Evolutionary conservation across 345 rosid species (phyloP).

Genomic region (Cardamine resedifolia): DNA sequence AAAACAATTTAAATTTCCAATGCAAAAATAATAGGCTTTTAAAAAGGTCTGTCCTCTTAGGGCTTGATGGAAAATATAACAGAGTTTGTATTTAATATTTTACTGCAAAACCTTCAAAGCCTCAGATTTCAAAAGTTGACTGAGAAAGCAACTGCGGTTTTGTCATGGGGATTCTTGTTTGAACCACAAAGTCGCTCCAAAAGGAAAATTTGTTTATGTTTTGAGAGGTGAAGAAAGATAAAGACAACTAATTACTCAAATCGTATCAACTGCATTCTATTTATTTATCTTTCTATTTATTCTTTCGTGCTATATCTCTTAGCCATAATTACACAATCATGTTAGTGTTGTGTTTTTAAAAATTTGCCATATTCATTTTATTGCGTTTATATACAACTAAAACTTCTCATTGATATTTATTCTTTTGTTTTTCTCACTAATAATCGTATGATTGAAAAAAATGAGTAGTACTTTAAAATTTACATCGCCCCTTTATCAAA

Average conservation of each 20-base stretch:
- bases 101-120: constrained; percentile 17
- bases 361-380: neutral
- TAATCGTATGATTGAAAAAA: neutral
- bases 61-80: constrained; percentile 35
- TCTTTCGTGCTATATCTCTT: neutral
- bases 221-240: constrained; percentile 31
- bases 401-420: neutral
- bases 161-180: constrained; percentile 49
- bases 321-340: neutral
- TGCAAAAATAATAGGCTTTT: constrained; percentile 21
- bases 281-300: neutral
- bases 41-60: constrained; percentile 32
- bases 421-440: neutral
- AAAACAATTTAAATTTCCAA: constrained; percentile 23
- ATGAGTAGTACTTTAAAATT: neutral
- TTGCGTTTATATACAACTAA: neutral
- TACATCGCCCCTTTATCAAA: too few species aligned
- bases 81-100: constrained; percentile 22
- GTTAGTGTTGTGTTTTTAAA: neutral
- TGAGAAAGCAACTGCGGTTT: constrained; percentile 42
- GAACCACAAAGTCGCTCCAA: constrained; percentile 21
- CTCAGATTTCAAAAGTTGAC: constrained; percentile 35
- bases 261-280: constrained; percentile 20
- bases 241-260: constrained; percentile 38
- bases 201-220: constrained; percentile 27